A percentile compares a stretch with the other conserved stretches of the same genome.
phyloP scores from a whole-genome alignment of 805 yeast genomes.

The Citeromyces matritensis region DNA sequence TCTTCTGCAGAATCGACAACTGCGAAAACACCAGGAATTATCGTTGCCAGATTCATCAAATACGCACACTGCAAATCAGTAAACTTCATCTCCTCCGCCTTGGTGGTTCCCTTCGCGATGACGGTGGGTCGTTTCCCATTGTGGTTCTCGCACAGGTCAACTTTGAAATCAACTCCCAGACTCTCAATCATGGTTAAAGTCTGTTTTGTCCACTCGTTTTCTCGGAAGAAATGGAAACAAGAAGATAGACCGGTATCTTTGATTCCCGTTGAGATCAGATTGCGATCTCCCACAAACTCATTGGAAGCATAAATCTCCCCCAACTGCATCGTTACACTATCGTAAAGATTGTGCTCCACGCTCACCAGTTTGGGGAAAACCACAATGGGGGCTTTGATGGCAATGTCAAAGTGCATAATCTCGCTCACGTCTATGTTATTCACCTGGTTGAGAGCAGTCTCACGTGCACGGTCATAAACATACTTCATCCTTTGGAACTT shows the following conservation, averaged over 20 bases:
- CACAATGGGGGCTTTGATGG: conserved; percentile 69
- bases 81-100: conserved; percentile 46
- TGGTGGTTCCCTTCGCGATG: conserved; percentile 37
- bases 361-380: conserved; percentile 54
- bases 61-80: conserved; percentile 63
- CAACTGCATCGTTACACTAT: conserved; percentile 52
- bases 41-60: conserved; percentile 35
- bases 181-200: conserved; percentile 48
- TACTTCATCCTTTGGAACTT: conserved; percentile 77
- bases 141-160: conserved; percentile 34
- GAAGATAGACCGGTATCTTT: conserved; percentile 61
- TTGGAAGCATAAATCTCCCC: conserved; percentile 75
- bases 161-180: conserved; percentile 43
- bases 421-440: conserved; percentile 37
- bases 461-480: conserved; percentile 80
- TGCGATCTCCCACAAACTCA: conserved; percentile 30
- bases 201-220: conserved; percentile 20
- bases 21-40: conserved; percentile 39
- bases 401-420: conserved; percentile 55
- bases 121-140: conserved; percentile 27
- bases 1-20: conserved; percentile 23
- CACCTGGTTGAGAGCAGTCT: conserved; percentile 77
- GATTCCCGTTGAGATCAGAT: conserved; percentile 53
- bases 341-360: conserved; percentile 25
- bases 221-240: conserved; percentile 29